Evolutionary conservation across 768 basidiomycete genomes (phyloP).

Genomic region (Mycena belliarum): DNA sequence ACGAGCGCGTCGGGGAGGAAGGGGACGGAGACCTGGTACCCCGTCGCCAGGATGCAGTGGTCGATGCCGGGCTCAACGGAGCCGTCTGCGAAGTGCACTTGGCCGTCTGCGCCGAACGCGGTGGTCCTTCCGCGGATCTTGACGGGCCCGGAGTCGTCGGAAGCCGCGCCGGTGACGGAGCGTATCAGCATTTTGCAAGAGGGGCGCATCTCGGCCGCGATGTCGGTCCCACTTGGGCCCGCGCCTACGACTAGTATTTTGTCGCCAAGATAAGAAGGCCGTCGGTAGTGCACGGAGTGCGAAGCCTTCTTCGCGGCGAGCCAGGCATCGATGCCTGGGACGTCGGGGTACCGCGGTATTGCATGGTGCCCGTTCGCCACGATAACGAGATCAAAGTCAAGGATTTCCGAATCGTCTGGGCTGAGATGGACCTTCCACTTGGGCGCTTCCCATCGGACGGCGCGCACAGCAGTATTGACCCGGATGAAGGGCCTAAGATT

Average conservation of each 20-base stretch:
- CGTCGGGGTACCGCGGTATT: constrained; percentile 60
- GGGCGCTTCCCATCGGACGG: constrained; percentile 40
- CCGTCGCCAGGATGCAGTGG: constrained; percentile 73
- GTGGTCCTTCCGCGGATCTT: constrained; percentile 44
- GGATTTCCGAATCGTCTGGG: constrained; percentile 33
- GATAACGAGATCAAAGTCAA: constrained; percentile 63
- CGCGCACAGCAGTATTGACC: constrained; percentile 58
- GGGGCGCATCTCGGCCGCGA: constrained; percentile 57
- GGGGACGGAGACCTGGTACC: constrained; percentile 65
- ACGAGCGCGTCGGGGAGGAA: constrained; percentile 52
- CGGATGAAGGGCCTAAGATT: constrained; percentile 60
- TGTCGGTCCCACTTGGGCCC: constrained; percentile 72
- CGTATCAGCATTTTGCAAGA: constrained; percentile 52
- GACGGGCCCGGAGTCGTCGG: constrained; percentile 35
- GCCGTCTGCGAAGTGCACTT: constrained; percentile 62
- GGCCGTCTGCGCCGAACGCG: constrained; percentile 42
- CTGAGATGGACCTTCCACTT: constrained; percentile 54
- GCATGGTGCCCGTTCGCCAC: constrained; percentile 79
- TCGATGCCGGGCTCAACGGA: constrained; percentile 55
- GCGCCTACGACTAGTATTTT: constrained; percentile 49
- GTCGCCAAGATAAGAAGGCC: constrained; percentile 44
- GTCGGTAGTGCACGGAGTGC: constrained; percentile 73
- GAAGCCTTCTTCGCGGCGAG: constrained; percentile 47
- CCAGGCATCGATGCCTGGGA: constrained; percentile 65
- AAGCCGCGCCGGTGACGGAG: constrained; percentile 43